A percentile compares a stretch with the other conserved stretches of the same genome.
These are phyloP conservation scores for Pyrenophora teres DNA, from an alignment of 2,329 filamentous ascomycete genomes.

Conservation along the genomic window DNA sequence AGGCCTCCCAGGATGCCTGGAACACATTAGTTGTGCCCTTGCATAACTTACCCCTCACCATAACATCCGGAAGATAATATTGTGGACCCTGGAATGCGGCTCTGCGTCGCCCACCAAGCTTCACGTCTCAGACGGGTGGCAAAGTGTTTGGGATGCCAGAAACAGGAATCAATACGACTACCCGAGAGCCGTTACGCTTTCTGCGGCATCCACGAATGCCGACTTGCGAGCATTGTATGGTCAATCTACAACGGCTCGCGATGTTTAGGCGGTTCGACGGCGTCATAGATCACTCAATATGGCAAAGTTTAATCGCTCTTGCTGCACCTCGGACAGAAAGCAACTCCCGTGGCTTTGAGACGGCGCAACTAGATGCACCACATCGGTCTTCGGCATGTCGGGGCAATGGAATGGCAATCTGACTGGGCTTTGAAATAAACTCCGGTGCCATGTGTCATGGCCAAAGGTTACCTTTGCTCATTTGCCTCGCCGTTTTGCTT, in stretches of 20 bases:
- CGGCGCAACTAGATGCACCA: slow-evolving; percentile 26
- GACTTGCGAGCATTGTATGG: not conserved
- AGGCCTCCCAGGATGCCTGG: slow-evolving; percentile 1
- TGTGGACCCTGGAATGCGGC: slow-evolving; percentile 12
- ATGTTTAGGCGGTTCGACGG: slow-evolving; percentile 22
- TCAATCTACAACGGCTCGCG: not conserved
- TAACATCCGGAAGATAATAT: slow-evolving; percentile 1
- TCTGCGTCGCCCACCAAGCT: not conserved
- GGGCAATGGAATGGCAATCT: slow-evolving; percentile 3
- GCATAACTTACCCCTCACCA: slow-evolving; percentile 13
- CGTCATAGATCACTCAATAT: slow-evolving; percentile 45
- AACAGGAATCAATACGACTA: not conserved
- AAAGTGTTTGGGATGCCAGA: not conserved
- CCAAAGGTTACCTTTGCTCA: slow-evolving; percentile 3
- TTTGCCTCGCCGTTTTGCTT: slow-evolving; percentile 8
- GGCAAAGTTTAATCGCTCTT: slow-evolving; percentile 40
- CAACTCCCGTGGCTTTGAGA: slow-evolving; percentile 30
- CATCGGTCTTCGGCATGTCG: slow-evolving; percentile 21
- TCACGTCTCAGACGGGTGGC: not conserved
- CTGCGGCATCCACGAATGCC: not conserved
- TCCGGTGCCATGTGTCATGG: slow-evolving; percentile 3
- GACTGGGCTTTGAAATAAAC: slow-evolving; percentile 10
- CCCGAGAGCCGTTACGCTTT: not conserved
- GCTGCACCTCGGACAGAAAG: slow-evolving; percentile 39
- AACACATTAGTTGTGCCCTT: slow-evolving; percentile 7